A percentile compares a stretch with the other conserved stretches of the same genome.
Evolutionary conservation across 139 green algal species (phyloP).

Genomic region (Haematococcus sp.): DNA sequence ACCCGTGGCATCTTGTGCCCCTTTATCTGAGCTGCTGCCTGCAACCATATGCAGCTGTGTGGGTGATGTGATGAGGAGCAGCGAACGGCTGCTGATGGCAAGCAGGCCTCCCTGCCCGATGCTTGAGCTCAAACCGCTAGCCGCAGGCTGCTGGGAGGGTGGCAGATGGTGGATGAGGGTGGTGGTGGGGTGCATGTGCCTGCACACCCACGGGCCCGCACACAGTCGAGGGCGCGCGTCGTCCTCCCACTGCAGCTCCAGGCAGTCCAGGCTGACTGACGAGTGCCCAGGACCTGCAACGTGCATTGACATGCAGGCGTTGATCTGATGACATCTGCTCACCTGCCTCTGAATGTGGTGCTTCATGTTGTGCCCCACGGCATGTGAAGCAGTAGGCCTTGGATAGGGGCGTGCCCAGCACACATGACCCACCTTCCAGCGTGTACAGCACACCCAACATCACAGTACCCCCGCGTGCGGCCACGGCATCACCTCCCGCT

Average conservation of each 20-base stretch:
- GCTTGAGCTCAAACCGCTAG: background rate
- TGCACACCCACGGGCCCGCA: background rate
- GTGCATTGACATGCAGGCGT: too few relatives aligned
- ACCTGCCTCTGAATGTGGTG: too few relatives aligned
- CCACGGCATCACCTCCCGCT: background rate
- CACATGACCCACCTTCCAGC: background rate
- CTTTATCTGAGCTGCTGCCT: background rate
- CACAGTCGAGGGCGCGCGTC: background rate
- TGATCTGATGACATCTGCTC: too few relatives aligned
- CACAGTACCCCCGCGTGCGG: background rate
- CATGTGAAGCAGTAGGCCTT: too few relatives aligned
- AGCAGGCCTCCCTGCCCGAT: background rate
- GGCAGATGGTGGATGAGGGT: background rate
- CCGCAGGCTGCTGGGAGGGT: background rate
- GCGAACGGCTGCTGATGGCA: background rate
- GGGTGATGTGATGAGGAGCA: background rate
- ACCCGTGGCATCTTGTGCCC: background rate
- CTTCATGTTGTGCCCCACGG: too few relatives aligned
- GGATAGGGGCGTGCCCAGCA: background rate
- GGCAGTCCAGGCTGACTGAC: background rate
- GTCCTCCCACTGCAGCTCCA: constrained; percentile 7
- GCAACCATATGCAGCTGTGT: background rate
- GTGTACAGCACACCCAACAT: background rate
- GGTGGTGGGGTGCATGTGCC: background rate
- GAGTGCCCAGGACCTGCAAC: too few relatives aligned